A percentile compares a stretch with the other conserved stretches of the same genome.
Conservation (phyloP, 768 basidiomycete genomes). For the Pisolithus marmoratus region DNA sequence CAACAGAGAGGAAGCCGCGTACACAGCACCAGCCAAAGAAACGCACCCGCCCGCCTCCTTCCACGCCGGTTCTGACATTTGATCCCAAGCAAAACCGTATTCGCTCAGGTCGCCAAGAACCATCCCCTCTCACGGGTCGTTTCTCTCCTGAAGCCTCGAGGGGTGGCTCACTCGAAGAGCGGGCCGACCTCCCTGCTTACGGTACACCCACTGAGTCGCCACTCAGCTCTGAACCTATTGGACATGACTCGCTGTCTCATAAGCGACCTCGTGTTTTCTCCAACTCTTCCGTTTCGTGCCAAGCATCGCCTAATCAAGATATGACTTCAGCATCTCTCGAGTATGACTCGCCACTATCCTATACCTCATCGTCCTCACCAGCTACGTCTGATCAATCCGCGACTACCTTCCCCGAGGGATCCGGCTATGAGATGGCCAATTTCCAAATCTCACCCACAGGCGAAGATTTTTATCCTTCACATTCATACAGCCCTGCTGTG, state of each 20-base stretch:
- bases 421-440: conserved; percentile 3
- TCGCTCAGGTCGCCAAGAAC: conserved; percentile 21
- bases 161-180: conserved; percentile 9
- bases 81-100: conserved; percentile 13
- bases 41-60: conserved; percentile 18
- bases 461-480: not conserved
- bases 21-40: conserved; percentile 10
- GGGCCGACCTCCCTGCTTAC: conserved; percentile 7
- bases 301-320: conserved; percentile 11
- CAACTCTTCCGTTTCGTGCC: conserved; percentile 5
- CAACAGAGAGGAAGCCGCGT: conserved; percentile 21
- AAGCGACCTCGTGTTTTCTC: conserved; percentile 15
- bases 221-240: not conserved
- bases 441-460: not conserved
- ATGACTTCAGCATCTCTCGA: conserved; percentile 9
- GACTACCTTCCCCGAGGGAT: conserved; percentile 9
- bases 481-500: not conserved
- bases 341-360: conserved; percentile 16
- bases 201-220: conserved; percentile 4
- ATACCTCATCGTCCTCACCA: conserved; percentile 20
- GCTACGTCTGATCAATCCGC: conserved; percentile 19
- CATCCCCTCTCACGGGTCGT: conserved; percentile 2
- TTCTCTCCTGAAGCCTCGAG: conserved; percentile 7
- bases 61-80: conserved; percentile 16
- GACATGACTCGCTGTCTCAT: conserved; percentile 4